phyloP scores from a whole-genome alignment of 164 flowering plant genomes.

The Protea cynaroides region DNA sequence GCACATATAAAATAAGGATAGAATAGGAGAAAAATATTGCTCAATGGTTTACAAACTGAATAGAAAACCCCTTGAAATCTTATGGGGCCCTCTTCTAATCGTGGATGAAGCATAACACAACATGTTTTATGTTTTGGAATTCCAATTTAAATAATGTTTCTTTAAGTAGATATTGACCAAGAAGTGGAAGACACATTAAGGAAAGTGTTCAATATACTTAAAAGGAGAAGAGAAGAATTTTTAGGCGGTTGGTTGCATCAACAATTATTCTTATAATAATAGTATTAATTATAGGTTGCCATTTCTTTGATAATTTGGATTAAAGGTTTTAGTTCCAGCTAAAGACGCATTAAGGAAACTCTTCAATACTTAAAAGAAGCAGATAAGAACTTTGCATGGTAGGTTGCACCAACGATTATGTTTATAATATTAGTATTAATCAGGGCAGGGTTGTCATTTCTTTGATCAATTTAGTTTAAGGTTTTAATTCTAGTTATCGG shows the following conservation, averaged over 20 bases:
- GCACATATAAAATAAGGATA: background rate
- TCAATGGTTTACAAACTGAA: slow-evolving; percentile 1
- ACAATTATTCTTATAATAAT: background rate
- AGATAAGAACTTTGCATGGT: no score
- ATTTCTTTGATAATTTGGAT: no score
- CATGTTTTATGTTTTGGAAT: slow-evolving; percentile 1
- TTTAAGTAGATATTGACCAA: slow-evolving; percentile 14
- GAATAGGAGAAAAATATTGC: slow-evolving; percentile 8
- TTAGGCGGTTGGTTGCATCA: background rate
- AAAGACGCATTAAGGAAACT: slow-evolving; percentile 6
- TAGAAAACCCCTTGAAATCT: slow-evolving; percentile 13
- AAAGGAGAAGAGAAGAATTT: background rate
- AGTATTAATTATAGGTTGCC: no score
- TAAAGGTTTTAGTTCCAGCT: no score
- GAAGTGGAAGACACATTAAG: slow-evolving; percentile 9
- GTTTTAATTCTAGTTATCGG: no score
- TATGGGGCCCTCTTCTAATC: slow-evolving; percentile 23
- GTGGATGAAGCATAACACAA: slow-evolving; percentile 28
- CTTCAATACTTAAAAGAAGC: no score
- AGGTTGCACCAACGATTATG: background rate
- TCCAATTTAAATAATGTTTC: slow-evolving; percentile 11
- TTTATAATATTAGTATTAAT: slow-evolving; percentile 1
- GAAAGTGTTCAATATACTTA: slow-evolving; percentile 1
- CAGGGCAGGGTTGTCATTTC: no score
- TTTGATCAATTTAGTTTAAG: no score